A percentile compares a stretch with the other conserved stretches of the same genome.
phyloP scores from a whole-genome alignment of 768 basidiomycete species.

The Lepiota brunneoincarnata region DNA sequence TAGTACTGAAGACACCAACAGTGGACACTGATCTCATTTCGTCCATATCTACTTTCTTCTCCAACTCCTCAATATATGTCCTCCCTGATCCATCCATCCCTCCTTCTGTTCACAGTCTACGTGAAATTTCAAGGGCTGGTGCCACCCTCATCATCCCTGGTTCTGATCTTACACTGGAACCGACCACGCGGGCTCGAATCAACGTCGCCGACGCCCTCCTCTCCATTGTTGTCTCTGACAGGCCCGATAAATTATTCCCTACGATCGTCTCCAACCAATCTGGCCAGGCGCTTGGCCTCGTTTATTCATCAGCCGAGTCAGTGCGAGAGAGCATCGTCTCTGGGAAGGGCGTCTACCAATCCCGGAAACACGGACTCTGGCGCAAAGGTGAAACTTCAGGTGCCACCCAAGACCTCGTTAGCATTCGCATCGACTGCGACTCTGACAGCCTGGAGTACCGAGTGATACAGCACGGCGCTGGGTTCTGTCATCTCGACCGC shows the following conservation, averaged over 20 bases:
- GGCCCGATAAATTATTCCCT: constrained; percentile 89
- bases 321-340: constrained; percentile 83
- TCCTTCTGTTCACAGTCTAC: constrained; percentile 59
- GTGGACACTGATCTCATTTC: constrained; percentile 75
- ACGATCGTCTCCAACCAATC: constrained; percentile 85
- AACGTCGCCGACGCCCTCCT: constrained; percentile 86
- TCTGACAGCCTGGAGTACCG: constrained; percentile 88
- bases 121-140: constrained; percentile 54
- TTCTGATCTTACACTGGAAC: constrained; percentile 59
- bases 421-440: constrained; percentile 89
- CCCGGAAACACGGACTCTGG: constrained; percentile 95
- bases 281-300: constrained; percentile 82
- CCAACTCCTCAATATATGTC: constrained; percentile 60
- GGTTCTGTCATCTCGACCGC: constrained; percentile 91
- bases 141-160: constrained; percentile 72
- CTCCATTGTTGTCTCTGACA: constrained; percentile 77
- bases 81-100: constrained; percentile 44
- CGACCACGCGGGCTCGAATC: constrained; percentile 55
- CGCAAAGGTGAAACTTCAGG: constrained; percentile 96
- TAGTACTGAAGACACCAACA: constrained; percentile 72
- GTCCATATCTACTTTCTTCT: constrained; percentile 74
- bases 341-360: constrained; percentile 94
- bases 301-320: constrained; percentile 90
- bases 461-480: constrained; percentile 85
- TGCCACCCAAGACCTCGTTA: constrained; percentile 83